phyloP scores from a whole-genome alignment of 768 basidiomycete genomes.

The Lentinula guzmanii region DNA sequence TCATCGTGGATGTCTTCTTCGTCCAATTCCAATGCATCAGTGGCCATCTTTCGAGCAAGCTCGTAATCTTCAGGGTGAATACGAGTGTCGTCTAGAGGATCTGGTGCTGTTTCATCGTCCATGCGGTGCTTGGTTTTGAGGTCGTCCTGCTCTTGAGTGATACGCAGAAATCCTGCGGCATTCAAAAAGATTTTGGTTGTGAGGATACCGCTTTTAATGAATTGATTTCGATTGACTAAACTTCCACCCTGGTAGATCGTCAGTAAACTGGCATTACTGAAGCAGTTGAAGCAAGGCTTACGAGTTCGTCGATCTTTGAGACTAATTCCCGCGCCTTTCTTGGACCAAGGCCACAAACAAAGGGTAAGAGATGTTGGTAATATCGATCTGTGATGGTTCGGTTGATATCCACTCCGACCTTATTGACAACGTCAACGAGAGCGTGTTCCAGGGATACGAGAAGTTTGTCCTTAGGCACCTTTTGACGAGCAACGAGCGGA shows the following conservation, averaged over 20 bases:
- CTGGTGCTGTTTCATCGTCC: constrained; percentile 65
- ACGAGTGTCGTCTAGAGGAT: constrained; percentile 91
- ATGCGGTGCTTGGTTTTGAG: constrained; percentile 45
- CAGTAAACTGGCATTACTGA: constrained; percentile 2
- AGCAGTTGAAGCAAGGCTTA: constrained; percentile 27
- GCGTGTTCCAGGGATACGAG: constrained; percentile 76
- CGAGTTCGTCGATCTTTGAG: constrained; percentile 73
- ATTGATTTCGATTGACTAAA: constrained; percentile 80
- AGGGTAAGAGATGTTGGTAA: constrained; percentile 83
- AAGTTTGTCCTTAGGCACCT: constrained; percentile 88
- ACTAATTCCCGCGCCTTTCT: constrained; percentile 85
- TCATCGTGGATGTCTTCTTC: constrained; percentile 93
- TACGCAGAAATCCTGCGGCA: constrained; percentile 86
- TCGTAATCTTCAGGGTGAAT: constrained; percentile 99
- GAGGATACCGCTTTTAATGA: constrained; percentile 74
- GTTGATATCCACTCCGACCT: constrained; percentile 95
- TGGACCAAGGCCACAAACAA: constrained; percentile 90
- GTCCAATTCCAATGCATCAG: constrained; percentile 94
- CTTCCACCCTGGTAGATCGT: constrained; percentile 64
- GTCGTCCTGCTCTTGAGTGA: constrained; percentile 69
- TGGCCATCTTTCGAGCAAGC: constrained; percentile 96
- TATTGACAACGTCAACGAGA: constrained; percentile 86
- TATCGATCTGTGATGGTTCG: constrained; percentile 84
- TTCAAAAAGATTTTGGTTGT: constrained; percentile 90
- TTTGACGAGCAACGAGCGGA: constrained; percentile 4